Base-by-base conservation (phyloP, 176 grass and related monocot species). In the Tuctoria greenei region DNA sequence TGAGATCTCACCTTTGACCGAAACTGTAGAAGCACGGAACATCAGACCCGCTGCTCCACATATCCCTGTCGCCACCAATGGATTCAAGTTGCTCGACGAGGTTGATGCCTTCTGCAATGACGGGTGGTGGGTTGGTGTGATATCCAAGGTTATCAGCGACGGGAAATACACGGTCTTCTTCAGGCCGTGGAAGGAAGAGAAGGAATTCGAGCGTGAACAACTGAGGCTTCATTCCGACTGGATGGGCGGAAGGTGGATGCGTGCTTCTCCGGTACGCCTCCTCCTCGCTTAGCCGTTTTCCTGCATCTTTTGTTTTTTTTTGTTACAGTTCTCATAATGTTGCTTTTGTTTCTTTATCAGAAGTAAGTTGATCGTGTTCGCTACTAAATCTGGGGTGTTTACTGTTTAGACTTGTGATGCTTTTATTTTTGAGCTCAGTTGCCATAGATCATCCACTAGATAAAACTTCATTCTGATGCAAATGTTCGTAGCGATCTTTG, bases 71-170 rank as follows among this genome's bases (percentile, higher is more conserved):
- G n/a, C n/a, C n/a, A 38, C 21, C 4, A 45, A 43, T 17, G 71
- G 68, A 42, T 87, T 94, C 61, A 86, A 81, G 46, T 41, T 88
- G 14, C 87, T 98, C 21, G 95, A 98, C 24, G 95, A 98, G 88
- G 86, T 98, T 13, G 91, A 94, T 73, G 95, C 87, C 10, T 88
- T 81, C 68, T 63, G 66, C 67, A 98, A 98, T 4, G 89, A 90
- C 4, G 95, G 76, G 5, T 98, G 95, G 95, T 98, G 95, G 95
- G 85, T 86, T 40, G 95, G 95, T 27, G 69, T 90, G 67, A 61
- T 98, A 35, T 92, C 95, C 49, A 86, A 94, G 76, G 89, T 92
- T 79, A 21, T 87, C 0, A 16, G 70, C 4, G 49, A 72, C 11
- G 25, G 63, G 12, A 85, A 13, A 14, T 98, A 86, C 70, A 83